Conservation (phyloP, 2,329 filamentous ascomycete species). For the Colletotrichum cereale region DNA sequence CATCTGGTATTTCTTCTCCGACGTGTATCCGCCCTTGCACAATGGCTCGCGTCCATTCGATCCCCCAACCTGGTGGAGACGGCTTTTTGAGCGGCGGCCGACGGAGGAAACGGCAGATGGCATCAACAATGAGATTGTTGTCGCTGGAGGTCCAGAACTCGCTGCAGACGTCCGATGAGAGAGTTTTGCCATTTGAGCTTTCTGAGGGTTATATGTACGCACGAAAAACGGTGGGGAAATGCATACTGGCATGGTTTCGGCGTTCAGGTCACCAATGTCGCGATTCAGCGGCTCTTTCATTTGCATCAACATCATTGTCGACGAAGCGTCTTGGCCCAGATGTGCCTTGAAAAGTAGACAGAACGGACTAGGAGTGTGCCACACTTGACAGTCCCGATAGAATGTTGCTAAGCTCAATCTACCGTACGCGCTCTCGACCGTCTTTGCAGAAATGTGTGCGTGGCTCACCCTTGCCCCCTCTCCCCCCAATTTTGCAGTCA, state of each 20-base stretch:
- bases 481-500: not conserved
- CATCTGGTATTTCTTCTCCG: conserved; percentile 97
- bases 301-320: not conserved
- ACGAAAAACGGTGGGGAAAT: not conserved
- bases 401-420: not conserved
- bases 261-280: conserved; percentile 17
- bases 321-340: not conserved
- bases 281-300: not conserved
- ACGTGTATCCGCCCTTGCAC: conserved; percentile 94
- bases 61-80: conserved; percentile 89
- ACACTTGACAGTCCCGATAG: not conserved
- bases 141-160: conserved; percentile 59
- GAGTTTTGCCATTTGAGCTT: not conserved
- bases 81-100: conserved; percentile 78
- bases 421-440: not conserved
- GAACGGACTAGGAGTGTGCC: not conserved
- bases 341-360: not conserved
- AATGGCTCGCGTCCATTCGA: conserved; percentile 87
- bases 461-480: not conserved
- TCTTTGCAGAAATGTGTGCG: not conserved
- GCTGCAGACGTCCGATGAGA: conserved; percentile 38
- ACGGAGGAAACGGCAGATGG: conserved; percentile 63
- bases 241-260: conserved; percentile 20
- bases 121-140: conserved; percentile 73
- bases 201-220: not conserved